A percentile compares a stretch with the other conserved stretches of the same genome.
Evolutionary conservation across 768 basidiomycete genomes (phyloP).

Genomic region (Candolleomyces aberdarensis): DNA sequence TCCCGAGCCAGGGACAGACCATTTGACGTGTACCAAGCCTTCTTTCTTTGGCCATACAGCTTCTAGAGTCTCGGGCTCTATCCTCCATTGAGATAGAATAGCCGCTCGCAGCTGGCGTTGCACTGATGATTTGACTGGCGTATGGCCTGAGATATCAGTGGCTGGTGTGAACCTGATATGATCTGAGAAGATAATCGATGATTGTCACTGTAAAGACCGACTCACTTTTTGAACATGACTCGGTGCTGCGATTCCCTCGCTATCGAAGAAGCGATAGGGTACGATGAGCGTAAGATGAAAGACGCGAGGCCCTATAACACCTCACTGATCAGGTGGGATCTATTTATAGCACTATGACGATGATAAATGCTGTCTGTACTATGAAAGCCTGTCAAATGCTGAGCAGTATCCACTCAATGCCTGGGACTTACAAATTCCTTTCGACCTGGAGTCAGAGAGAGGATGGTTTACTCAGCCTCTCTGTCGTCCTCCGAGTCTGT

Average conservation of each 20-base stretch:
- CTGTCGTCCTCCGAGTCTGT: background rate
- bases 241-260: background rate
- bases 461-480: background rate
- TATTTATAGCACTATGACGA: background rate
- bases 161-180: constrained; percentile 59
- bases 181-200: background rate
- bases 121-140: constrained; percentile 89
- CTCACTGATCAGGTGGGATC: background rate
- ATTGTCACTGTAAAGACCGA: background rate
- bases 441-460: background rate
- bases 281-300: background rate
- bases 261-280: background rate
- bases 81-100: constrained; percentile 80
- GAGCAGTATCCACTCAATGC: background rate
- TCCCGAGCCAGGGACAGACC: constrained; percentile 47
- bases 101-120: constrained; percentile 84
- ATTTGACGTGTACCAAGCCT: constrained; percentile 87
- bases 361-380: background rate
- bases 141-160: constrained; percentile 85
- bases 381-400: background rate
- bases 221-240: constrained; percentile 12
- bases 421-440: background rate
- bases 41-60: constrained; percentile 99
- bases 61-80: constrained; percentile 79
- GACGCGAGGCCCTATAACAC: background rate